A percentile compares a stretch with the other conserved stretches of the same genome.
These are phyloP conservation scores for Zasmidium cellare DNA, from an alignment of 2,329 filamentous ascomycete species.

Conservation along the genomic window DNA sequence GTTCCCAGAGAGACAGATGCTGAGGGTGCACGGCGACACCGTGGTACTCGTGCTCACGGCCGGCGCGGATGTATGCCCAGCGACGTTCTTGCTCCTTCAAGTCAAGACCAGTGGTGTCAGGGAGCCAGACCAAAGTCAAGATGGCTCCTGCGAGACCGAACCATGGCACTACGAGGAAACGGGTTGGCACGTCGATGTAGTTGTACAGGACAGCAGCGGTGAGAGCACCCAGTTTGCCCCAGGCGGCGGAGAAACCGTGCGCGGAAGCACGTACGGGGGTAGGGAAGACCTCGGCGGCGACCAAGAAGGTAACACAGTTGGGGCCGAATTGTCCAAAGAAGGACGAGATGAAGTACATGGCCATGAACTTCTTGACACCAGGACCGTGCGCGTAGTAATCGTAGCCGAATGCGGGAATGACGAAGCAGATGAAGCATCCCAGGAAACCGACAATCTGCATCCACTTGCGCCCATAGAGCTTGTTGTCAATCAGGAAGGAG, in stretches of 20 bases:
- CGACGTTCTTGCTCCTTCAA: conserved; percentile 96
- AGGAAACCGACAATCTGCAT: conserved; percentile 96
- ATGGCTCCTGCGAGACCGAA: conserved; percentile 87
- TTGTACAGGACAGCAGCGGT: conserved; percentile 88
- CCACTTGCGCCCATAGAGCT: conserved; percentile 91
- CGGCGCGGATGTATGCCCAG: conserved; percentile 82
- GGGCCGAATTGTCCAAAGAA: conserved; percentile 99
- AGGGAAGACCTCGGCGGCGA: conserved; percentile 94
- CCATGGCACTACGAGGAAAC: conserved; percentile 94
- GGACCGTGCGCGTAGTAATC: conserved; percentile 72
- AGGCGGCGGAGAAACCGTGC: conserved; percentile 90
- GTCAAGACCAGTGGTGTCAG: conserved; percentile 95
- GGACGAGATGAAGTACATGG: conserved; percentile 96
- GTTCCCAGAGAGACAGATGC: conserved; percentile 88
- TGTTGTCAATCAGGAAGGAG: conserved; percentile 88
- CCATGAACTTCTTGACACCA: conserved; percentile 85
- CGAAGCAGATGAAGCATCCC: conserved; percentile 89
- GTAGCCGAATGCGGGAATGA: conserved; percentile 87
- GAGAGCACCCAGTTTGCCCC: conserved; percentile 85
- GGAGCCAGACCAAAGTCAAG: conserved; percentile 80
- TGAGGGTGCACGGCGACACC: conserved; percentile 87
- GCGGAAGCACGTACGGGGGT: conserved; percentile 90
- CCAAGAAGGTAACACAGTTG: conserved; percentile 94
- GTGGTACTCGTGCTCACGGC: conserved; percentile 80
- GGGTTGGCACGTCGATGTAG: conserved; percentile 81